Evolutionary conservation across 495 filamentous ascomycete genomes (phyloP).

Genomic region (Opeltia flavorubescens): DNA sequence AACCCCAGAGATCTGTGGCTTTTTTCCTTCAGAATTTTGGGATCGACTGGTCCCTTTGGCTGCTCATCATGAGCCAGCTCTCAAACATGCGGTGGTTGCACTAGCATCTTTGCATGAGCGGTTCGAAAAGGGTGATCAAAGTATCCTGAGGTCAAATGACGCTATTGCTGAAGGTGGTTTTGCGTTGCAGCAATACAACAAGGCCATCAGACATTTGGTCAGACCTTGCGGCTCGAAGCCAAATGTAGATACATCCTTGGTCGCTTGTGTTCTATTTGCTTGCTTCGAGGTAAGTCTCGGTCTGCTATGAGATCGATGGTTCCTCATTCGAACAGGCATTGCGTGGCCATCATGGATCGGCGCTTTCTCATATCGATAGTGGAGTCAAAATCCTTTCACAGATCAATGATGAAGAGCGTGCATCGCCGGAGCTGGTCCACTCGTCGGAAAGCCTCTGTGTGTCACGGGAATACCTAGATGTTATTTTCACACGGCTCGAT

Average conservation of each 20-base stretch:
- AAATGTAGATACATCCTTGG: constrained; percentile 28
- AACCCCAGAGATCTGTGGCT: constrained; percentile 43
- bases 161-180: constrained; percentile 14
- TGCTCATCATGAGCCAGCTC: constrained; percentile 43
- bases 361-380: constrained; percentile 21
- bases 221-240: constrained; percentile 1
- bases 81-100: constrained; percentile 52
- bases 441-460: constrained; percentile 1
- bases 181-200: constrained; percentile 39
- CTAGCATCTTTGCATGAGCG: constrained; percentile 50
- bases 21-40: constrained; percentile 52
- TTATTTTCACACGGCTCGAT: constrained; percentile 13
- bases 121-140: constrained; percentile 26
- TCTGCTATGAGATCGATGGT: constrained; percentile 8
- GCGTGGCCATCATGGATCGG: constrained; percentile 21
- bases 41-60: constrained; percentile 38
- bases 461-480: constrained; percentile 5
- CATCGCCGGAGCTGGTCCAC: background rate
- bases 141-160: constrained; percentile 3
- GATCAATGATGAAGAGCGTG: constrained; percentile 1
- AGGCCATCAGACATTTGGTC: constrained; percentile 30
- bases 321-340: constrained; percentile 15
- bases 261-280: constrained; percentile 42
- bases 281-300: constrained; percentile 31
- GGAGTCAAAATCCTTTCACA: constrained; percentile 22